Base-by-base conservation (phyloP, 2,329 filamentous ascomycete genomes). In the Alternaria postmessia region DNA sequence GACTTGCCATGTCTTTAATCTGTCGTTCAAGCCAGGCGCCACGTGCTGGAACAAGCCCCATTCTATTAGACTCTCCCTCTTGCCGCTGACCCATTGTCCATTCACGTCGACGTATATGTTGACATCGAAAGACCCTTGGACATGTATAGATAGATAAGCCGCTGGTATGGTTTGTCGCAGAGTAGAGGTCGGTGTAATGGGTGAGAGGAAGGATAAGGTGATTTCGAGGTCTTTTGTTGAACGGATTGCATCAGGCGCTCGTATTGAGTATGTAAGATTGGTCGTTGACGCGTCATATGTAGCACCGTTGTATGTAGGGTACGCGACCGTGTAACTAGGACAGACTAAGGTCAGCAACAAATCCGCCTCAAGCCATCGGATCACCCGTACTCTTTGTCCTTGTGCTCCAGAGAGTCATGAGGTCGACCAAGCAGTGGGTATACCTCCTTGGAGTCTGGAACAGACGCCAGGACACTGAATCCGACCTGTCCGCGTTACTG, bases 91-190 rank as follows among this genome's bases (percentile, higher is more conserved):
- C 92, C 92, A 96, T 73, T 93, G 88, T 34, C 81, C 81, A 57
- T 83, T 83, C 34, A 82, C 71, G 54, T 83, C 81, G 42, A 84
- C 71, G 65, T 84, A 84, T 8, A 84, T 67, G 59, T 81, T 75
- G 32, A 84, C 66, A 61, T 84, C 75, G 51, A 89, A 86, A 63
- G 82, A 83, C 5, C 91, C 92, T 61, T 88, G 84, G 12, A 91
- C 90, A 70, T 88, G 80, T 41, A 94, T 83, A 6, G 87, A 90
- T 62, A 96, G 73, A 75, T 96, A 96, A 26, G 89, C 89, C 11
- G 92, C 92, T n/a, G 93, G 93, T 32, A 95, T 86, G 16, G 91
- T 89, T 81, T 94, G 91, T 64, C 91, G 86, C 69, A 94, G 82
- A 46, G 91, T 94, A 57, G 91, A 94, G 1, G 90, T 91, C 1